Evolutionary conservation across 345 rosid genomes (phyloP).

Genomic region (Aethionema arabicum): DNA sequence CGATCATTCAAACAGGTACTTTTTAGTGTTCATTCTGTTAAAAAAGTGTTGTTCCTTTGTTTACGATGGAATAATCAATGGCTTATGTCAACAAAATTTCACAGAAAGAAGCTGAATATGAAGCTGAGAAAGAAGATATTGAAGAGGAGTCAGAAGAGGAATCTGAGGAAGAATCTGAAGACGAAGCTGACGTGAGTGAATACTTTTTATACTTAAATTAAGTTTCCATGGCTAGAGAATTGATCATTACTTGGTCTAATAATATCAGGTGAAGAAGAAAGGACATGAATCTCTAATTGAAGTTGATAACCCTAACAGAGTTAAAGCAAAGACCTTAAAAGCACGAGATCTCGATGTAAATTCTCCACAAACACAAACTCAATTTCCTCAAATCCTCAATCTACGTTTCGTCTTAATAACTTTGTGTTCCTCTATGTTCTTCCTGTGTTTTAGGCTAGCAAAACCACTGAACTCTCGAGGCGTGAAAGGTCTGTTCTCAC

Average conservation of each 20-base stretch:
- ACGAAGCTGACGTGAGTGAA: constrained; percentile 35
- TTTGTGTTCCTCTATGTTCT: not conserved
- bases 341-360: constrained; percentile 79
- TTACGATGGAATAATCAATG: not conserved
- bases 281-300: constrained; percentile 79
- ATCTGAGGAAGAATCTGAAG: constrained; percentile 60
- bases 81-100: not conserved
- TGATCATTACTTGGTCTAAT: constrained; percentile 5
- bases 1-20: constrained; percentile 72
- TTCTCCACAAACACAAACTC: constrained; percentile 1
- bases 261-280: constrained; percentile 66
- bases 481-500: constrained; percentile 76
- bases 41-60: not conserved
- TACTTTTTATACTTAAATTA: not conserved
- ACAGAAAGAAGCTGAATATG: constrained; percentile 57
- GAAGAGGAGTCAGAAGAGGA: constrained; percentile 54
- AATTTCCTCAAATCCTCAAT: not conserved
- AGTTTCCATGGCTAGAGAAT: not conserved
- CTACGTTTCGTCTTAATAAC: constrained; percentile 1
- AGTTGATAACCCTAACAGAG: constrained; percentile 85
- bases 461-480: constrained; percentile 91
- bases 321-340: constrained; percentile 62
- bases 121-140: constrained; percentile 37
- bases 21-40: not conserved
- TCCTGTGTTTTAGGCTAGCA: constrained; percentile 47